phyloP scores from a whole-genome alignment of 257 asterid species.

The Solanum etuberosum region DNA sequence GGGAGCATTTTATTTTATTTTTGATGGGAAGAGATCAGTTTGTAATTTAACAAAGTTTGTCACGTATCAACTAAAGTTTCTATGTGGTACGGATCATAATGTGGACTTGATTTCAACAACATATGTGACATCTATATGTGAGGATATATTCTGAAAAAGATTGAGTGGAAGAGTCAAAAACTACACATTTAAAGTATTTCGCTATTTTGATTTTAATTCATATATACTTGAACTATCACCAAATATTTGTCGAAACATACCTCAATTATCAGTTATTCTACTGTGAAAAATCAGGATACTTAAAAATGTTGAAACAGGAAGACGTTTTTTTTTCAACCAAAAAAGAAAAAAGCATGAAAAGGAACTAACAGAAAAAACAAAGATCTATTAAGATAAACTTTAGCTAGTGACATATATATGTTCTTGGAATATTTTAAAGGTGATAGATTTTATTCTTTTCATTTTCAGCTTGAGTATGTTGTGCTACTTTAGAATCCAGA shows the following conservation, averaged over 20 bases:
- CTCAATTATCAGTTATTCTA: too few species aligned
- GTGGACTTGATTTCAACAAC: background rate
- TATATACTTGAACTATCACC: fast-evolving
- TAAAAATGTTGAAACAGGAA: background rate
- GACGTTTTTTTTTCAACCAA: too few species aligned
- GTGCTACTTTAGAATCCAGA: background rate
- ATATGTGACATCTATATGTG: background rate
- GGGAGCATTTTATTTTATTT: background rate
- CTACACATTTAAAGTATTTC: too few species aligned
- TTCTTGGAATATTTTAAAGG: background rate
- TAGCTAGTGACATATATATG: background rate
- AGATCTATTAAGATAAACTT: background rate
- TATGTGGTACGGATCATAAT: background rate
- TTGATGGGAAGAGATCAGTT: too few species aligned
- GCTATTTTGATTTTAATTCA: too few species aligned
- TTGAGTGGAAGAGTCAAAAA: background rate
- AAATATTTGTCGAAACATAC: too few species aligned
- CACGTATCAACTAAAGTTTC: background rate
- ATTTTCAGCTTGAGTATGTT: background rate
- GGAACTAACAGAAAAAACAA: background rate
- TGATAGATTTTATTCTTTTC: background rate
- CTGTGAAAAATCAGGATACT: too few species aligned
- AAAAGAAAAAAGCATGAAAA: background rate
- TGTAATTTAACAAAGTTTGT: background rate
- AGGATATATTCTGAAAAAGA: background rate